Base-by-base conservation (phyloP, 1,284 basidiomycete species). In the Acaromyces ingoldii region DNA sequence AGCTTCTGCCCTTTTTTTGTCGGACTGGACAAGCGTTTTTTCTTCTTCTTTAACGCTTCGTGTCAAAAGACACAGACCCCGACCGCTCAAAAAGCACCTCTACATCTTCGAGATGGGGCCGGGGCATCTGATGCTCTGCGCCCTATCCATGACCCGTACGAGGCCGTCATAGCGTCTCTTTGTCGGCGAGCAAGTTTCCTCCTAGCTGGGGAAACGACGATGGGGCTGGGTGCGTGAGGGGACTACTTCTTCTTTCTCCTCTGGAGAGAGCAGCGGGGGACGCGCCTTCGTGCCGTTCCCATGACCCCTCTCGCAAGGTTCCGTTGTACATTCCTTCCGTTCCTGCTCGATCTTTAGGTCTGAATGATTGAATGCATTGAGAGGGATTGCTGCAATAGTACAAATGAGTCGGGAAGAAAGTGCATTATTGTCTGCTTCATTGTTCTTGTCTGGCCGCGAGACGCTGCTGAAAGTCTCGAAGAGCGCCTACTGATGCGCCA, bases 81-180 rank as follows among this genome's bases (percentile, higher is more conserved):
- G 42, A 45, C 42, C 26, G 42, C 42, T 45, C 25, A n/a, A 45
- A 45, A 45, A 45, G 42, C 42, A 45, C 42, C 42, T 45, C 42
- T 45, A 31, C 42, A n/a, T n/a, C n/a, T 17, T 45, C 17, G 42
- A 45, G 42, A 45, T 45, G 42, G 42, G 24, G 29, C 34, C 42
- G n/a, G 19, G 13, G 19, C 34, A 26, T 15, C 28, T 11, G 11
- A 28, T 31, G 21, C 28, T n/a, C 17, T 45, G 42, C 42, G 22
- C 29, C 4, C 42, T 45, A 45, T 45, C 42, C 42, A 45, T 28
- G 42, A 45, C 42, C n/a, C 42, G 42, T 31, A 45, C 24, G 42
- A 45, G 42, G 42, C 42, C 42, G 42, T 45, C 42, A 45, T 45
- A 45, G 42, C 42, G 24, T 28, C 30, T 29, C 34, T 33, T 6